phyloP scores from a whole-genome alignment of 768 basidiomycete species.

The Leccinum longicurvipes region DNA sequence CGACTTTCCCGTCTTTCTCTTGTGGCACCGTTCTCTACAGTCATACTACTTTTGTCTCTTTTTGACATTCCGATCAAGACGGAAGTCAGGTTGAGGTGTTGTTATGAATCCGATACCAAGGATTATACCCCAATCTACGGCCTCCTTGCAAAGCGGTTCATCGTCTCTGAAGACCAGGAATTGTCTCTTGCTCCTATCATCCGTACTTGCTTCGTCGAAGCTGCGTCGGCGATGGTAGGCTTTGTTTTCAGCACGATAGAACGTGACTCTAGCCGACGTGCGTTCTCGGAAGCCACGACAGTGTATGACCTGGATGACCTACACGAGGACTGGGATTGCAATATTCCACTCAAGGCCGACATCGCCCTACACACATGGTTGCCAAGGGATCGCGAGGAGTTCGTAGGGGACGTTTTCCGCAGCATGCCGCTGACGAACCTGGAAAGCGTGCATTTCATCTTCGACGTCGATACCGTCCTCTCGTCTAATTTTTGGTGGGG shows the following conservation, averaged over 20 bases:
- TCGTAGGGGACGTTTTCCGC: conserved; percentile 11
- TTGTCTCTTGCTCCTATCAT: conserved; percentile 4
- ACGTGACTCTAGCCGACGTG: conserved; percentile 6
- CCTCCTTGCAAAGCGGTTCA: conserved; percentile 17
- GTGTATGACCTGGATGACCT: conserved; percentile 5
- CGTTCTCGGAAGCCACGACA: conserved; percentile 6
- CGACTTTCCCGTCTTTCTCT: conserved; percentile 15
- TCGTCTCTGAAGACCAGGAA: background rate
- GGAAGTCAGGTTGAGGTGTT: conserved; percentile 16
- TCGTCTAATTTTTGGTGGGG: conserved; percentile 16
- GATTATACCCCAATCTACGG: conserved; percentile 10
- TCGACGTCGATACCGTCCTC: conserved; percentile 6
- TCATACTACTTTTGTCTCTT: conserved; percentile 10
- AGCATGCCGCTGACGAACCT: conserved; percentile 12
- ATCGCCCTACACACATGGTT: conserved; percentile 7
- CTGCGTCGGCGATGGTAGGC: conserved; percentile 6
- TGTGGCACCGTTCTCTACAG: conserved; percentile 18
- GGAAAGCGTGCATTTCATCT: conserved; percentile 7
- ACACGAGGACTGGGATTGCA: conserved; percentile 17
- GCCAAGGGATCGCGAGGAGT: conserved; percentile 9
- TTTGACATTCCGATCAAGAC: conserved; percentile 11
- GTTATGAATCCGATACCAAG: conserved; percentile 2
- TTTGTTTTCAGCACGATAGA: conserved; percentile 18
- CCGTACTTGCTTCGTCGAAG: conserved; percentile 10
- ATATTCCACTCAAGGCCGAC: conserved; percentile 18